These are phyloP conservation scores for Syzygium grande DNA, from an alignment of 345 rosid genomes.

Conservation along the genomic window DNA sequence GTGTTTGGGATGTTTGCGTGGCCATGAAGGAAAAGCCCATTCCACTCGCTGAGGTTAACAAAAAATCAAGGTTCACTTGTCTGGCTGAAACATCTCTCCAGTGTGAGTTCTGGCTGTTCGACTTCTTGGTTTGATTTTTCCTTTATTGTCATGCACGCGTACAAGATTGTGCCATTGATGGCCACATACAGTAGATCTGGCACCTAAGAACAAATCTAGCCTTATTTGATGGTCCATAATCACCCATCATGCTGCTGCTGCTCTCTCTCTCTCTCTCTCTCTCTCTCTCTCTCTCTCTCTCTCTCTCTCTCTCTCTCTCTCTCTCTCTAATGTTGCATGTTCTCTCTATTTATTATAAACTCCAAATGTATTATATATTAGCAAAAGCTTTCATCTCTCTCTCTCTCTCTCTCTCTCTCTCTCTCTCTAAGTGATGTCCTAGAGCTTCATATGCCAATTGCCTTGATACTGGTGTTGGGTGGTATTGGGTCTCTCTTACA, in stretches of 20 bases:
- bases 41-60: slow-evolving; percentile 71
- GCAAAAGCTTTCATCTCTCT: not conserved
- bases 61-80: slow-evolving; percentile 86
- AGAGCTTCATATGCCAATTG: too few relatives aligned
- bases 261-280: not conserved
- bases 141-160: not conserved
- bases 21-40: slow-evolving; percentile 48
- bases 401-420: too few relatives aligned
- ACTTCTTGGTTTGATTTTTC: not conserved
- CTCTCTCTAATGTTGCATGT: not conserved
- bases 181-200: not conserved
- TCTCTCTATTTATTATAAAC: not conserved
- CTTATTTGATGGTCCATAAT: not conserved
- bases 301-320: not conserved
- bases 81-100: slow-evolving; percentile 71
- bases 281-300: not conserved
- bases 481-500: too few relatives aligned
- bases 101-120: slow-evolving; percentile 26
- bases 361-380: not conserved
- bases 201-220: not conserved
- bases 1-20: slow-evolving; percentile 88
- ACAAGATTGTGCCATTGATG: not conserved
- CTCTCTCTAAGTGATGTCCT: not conserved
- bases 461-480: too few relatives aligned
- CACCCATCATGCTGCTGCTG: not conserved